Evolutionary conservation across 2,329 filamentous ascomycete genomes (phyloP), one percentile per base, ranked within the genome.

Genomic region (Neofusicoccum parvum): DNA sequence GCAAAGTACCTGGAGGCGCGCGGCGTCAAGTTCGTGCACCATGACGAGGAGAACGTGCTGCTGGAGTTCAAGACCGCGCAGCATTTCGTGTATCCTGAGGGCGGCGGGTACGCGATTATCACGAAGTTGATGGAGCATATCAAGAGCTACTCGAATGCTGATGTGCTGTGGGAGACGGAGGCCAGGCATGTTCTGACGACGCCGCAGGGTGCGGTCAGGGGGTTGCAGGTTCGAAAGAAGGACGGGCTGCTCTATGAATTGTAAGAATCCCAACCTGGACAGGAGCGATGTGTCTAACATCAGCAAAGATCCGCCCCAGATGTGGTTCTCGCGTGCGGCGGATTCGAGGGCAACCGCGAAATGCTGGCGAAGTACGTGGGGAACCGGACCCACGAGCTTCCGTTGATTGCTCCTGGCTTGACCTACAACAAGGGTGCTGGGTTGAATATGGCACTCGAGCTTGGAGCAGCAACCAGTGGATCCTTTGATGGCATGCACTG

Each of bases 401-500:
- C 76, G n/a, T 72, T 80, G 17, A 80, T 80, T 56, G 78, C 78
- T 11, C 78, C 78, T 2, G 78, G 79, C 1, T 68, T 80, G 45
- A 76, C 75, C 66, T 78, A 80, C 71, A 80, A 80, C 67, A 73
- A 72, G 27, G 78, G 77, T 15, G 75, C 75, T 9, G 78, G 77
- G 2, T 68, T 80, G 15, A 76, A 75, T 37, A 81, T 80, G 77
- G 77, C 76, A 14, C 72, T 81, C 11, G 77, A 80, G 65, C 73
- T 80, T 43, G 77, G 78, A 37, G 78, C 79, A 10, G 77, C 74
- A 10, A 78, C 77, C 2, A 76, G 77, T 12, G 78, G 78, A 7
- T 77, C 74, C 1, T 78, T 80, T 64, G 76, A 79, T 64, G 77
- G 79, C 23, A 79, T 80, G 73, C 78, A 80, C 63, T 79, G 78